phyloP scores from a whole-genome alignment of 164 flowering plant species.

The Chimonanthus salicifolius region DNA sequence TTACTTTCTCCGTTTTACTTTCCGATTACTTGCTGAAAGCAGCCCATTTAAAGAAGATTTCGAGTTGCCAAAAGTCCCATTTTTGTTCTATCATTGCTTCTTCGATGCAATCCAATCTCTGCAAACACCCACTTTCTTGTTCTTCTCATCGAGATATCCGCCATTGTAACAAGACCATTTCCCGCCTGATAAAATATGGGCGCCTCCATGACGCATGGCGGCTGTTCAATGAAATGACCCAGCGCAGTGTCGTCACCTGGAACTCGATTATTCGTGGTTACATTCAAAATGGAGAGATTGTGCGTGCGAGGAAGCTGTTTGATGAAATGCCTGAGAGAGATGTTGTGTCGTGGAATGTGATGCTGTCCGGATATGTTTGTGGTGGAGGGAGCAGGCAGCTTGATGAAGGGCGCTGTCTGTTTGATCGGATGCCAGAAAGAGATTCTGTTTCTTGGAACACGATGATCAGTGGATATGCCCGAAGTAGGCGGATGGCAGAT shows the following conservation, averaged over 20 bases:
- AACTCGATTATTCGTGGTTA: conserved; percentile 18
- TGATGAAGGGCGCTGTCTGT: conserved; percentile 7
- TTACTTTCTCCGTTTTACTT: not conserved
- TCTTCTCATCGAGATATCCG: conserved; percentile 3
- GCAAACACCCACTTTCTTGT: not conserved
- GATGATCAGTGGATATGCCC: conserved; percentile 17
- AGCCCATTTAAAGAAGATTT: not conserved
- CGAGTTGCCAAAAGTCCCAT: not conserved
- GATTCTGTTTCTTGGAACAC: conserved; percentile 19
- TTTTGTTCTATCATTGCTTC: not conserved
- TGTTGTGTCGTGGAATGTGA: conserved; percentile 20
- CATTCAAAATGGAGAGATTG: conserved; percentile 6
- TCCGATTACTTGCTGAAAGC: not conserved
- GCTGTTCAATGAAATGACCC: conserved; percentile 14
- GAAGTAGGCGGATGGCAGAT: conserved; percentile 5
- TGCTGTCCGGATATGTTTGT: conserved; percentile 13
- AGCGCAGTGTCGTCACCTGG: conserved; percentile 14
- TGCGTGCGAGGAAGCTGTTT: conserved; percentile 9
- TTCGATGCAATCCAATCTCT: not conserved
- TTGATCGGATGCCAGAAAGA: conserved; percentile 9
- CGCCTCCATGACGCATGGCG: conserved; percentile 1
- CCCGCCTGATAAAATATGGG: conserved; percentile 9
- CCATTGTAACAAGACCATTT: conserved; percentile 12
- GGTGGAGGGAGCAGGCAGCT: not conserved
- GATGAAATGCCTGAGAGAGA: conserved; percentile 19